A percentile compares a stretch with the other conserved stretches of the same genome.
Conservation (phyloP, 768 basidiomycete genomes). For the Chalciporus piperatus region DNA sequence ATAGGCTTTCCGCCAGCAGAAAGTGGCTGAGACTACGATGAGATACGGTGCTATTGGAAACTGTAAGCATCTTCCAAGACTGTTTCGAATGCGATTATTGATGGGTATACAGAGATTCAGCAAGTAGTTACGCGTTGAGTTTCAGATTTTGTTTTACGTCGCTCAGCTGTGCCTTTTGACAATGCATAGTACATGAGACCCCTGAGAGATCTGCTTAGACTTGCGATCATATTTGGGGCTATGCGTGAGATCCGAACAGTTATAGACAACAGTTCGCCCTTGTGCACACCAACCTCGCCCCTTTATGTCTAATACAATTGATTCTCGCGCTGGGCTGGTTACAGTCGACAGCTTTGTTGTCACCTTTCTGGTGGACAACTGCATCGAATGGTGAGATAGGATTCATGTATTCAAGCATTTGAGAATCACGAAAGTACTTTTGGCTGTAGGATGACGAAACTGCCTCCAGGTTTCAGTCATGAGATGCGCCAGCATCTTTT, state of each 20-base stretch:
- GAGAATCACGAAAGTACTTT: not conserved
- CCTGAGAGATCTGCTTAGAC: not conserved
- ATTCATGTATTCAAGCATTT: not conserved
- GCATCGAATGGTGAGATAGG: slow-evolving; percentile 65
- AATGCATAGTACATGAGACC: not conserved
- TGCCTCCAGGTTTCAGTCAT: slow-evolving; percentile 75
- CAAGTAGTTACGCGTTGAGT: not conserved
- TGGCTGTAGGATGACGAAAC: slow-evolving; percentile 63
- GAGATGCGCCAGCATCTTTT: slow-evolving; percentile 65
- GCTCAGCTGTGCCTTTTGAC: not conserved
- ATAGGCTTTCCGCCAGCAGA: slow-evolving; percentile 73
- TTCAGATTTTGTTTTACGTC: slow-evolving; percentile 10
- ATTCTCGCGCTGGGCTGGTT: slow-evolving; percentile 19
- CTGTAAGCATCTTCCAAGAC: slow-evolving; percentile 11
- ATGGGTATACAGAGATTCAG: not conserved
- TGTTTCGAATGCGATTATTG: not conserved
- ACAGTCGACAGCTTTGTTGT: slow-evolving; percentile 42
- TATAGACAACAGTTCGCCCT: not conserved
- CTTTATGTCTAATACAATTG: slow-evolving; percentile 10
- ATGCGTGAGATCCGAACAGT: not conserved
- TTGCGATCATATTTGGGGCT: not conserved
- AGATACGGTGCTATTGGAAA: slow-evolving; percentile 56
- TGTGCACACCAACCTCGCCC: not conserved
- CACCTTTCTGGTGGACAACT: slow-evolving; percentile 74
- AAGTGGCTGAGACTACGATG: slow-evolving; percentile 64